Evolutionary conservation across 148 eudicot genomes (phyloP), one percentile per base, ranked within the genome.

Genomic region (Chenopodium quinoa): DNA sequence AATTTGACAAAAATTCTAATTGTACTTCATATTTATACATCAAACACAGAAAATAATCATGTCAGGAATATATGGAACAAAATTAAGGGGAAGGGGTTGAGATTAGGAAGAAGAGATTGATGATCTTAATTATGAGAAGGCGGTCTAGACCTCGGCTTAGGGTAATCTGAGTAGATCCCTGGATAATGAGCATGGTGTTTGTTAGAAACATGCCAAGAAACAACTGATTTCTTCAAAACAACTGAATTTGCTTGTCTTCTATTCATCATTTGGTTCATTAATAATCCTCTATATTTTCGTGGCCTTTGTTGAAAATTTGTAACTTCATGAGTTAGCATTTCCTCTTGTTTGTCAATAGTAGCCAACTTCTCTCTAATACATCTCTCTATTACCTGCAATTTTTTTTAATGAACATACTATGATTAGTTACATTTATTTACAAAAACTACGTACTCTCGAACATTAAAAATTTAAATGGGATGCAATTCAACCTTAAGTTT

Each of bases 111-210:
- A 56, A 14, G 16, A 10, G 19, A 8, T 40, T 63, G 27, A 67
- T 40, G 37, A 64, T 71, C 46, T 80, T 80, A 84, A 69, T 84
- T 84, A 58, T 84, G 86, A 9, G 84, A 76, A 22, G 86, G 86
- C n/a, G 86, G 81, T 66, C 81, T 81, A 25, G 84, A 78, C 66
- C 79, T 81, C 1, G 86, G 86, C 75, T 84, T 81, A 29, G 86
- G 78, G 23, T 84, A 84, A 81, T 84, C 86, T 7, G 86, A 81
- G 77, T 75, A 80, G 14, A 80, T 65, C 0, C 72, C 86, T 22
- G 83, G 83, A 70, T 83, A 69, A 75, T 62, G 72, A 46, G 75
- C 64, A 20, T 25, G 63, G 54, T 65, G 83, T 64, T 81, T 81
- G 67, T 40, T 74, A 65, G 83, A 66, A 20, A 75, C 58, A 75